phyloP scores from a whole-genome alignment of 768 basidiomycete genomes.

The Leccinum subgranulosum region DNA sequence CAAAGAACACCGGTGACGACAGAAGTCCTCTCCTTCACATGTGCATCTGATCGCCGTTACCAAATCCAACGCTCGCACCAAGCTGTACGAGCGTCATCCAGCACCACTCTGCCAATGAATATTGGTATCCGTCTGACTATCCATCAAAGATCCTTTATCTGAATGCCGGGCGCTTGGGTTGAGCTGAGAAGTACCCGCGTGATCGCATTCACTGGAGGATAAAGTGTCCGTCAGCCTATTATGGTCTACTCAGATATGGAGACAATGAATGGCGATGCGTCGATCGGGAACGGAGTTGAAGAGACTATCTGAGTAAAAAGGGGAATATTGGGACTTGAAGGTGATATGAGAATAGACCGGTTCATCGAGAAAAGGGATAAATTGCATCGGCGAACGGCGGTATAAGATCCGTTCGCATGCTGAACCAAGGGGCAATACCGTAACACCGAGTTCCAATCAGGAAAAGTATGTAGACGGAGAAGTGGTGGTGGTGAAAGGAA shows the following conservation, averaged over 20 bases:
- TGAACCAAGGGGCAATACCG: not conserved
- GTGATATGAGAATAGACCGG: not conserved
- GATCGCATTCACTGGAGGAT: slow-evolving; percentile 62
- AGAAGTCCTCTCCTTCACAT: not conserved
- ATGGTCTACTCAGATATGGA: not conserved
- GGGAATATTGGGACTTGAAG: slow-evolving; percentile 1
- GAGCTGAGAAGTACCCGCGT: slow-evolving; percentile 83
- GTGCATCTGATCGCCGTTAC: slow-evolving; percentile 22
- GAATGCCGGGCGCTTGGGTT: slow-evolving; percentile 85
- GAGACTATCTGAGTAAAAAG: not conserved
- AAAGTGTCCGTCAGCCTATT: slow-evolving; percentile 10
- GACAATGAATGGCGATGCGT: slow-evolving; percentile 6
- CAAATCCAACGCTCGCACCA: slow-evolving; percentile 19
- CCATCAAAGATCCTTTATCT: slow-evolving; percentile 68
- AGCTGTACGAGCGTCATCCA: slow-evolving; percentile 18
- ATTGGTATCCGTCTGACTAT: not conserved
- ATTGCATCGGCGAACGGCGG: not conserved
- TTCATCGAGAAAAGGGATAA: not conserved
- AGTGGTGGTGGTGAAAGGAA: not conserved
- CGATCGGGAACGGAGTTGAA: slow-evolving; percentile 14
- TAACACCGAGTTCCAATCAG: not conserved
- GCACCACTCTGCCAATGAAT: not conserved
- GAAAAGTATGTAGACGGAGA: slow-evolving; percentile 1
- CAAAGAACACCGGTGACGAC: slow-evolving; percentile 1
- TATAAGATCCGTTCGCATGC: not conserved